Base-by-base conservation (phyloP, 192 early-diverging fungal species). In the Chytriomyces confervae region DNA sequence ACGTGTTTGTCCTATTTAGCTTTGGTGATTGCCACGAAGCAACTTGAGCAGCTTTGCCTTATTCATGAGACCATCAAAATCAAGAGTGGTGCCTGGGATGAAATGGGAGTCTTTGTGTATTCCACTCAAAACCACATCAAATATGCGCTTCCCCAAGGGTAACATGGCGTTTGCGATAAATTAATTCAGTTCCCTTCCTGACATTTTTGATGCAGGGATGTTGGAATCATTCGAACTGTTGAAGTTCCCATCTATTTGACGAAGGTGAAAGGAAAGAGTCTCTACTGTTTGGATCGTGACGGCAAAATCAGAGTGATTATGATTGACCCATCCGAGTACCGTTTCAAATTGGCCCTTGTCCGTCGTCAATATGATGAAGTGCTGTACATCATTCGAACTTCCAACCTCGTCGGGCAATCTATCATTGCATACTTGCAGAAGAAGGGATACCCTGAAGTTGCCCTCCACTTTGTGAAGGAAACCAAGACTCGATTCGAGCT, bases 341-440 rank as follows among this genome's bases (percentile, higher is more conserved):
- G 92, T 5, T 99, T 99, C 92, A 99, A 99, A 85, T 85, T 96
- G 61, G 94, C 98, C 1, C 86, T 99, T 47, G 89, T 94, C 46
- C 89, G 92, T 72, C 89, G 91, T 57, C 95, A 99, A 83, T 98
- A 98, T 82, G 95, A 96, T 70, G 94, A 98, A 80, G 98, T 99
- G 0, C 86, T 99, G 63, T 91, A 94, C 77, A 96, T 99, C 73
- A 98, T 99, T 80, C 93, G 94, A 62, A 96, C 91, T 71, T 95
- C 94, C 7, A 98, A 98, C 84, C 84, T 99, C 60, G 95, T 98
- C 7, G 98, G 98, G 6, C 98, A 99, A 81, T 94, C 95, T 23
- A 99, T 99, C 83, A 99, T 99, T 84, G 95, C 96, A 1, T 99
- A 99, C 82, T 83, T 99, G 73, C 96, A 99, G 82, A 98, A 98